These are phyloP conservation scores for Euphorbia pulcherrima DNA, from an alignment of 345 rosid species.

Conservation along the genomic window DNA sequence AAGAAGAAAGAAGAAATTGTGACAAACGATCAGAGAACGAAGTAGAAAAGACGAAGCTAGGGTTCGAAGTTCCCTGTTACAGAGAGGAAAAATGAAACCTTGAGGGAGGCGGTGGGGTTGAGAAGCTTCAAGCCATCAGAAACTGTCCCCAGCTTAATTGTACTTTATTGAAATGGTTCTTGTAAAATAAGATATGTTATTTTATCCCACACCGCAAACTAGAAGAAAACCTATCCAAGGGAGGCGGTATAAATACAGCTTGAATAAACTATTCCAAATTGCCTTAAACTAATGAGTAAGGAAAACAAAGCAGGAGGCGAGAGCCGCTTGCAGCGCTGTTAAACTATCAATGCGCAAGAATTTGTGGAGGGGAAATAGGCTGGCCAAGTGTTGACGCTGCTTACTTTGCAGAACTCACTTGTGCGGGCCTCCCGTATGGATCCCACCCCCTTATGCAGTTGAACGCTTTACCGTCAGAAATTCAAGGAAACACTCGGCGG, in stretches of 20 bases:
- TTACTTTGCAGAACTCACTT: slow-evolving; percentile 75
- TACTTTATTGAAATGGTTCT: too few relatives aligned
- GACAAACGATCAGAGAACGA: background rate
- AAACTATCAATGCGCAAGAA: slow-evolving; percentile 42
- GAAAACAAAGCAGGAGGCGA: slow-evolving; percentile 88
- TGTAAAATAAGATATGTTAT: background rate
- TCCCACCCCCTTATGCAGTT: slow-evolving; percentile 13
- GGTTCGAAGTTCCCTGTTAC: background rate
- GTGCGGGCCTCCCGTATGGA: slow-evolving; percentile 71
- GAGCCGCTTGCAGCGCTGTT: slow-evolving; percentile 60
- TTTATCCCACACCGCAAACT: slow-evolving; percentile 16
- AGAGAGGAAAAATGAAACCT: slow-evolving; percentile 20
- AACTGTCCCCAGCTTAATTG: too few relatives aligned
- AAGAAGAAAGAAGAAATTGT: too few relatives aligned
- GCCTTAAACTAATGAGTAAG: slow-evolving; percentile 99
- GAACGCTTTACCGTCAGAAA: too few relatives aligned
- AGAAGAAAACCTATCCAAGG: too few relatives aligned
- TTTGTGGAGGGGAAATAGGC: slow-evolving; percentile 91
- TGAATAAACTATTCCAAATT: rapidly evolving
- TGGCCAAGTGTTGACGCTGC: slow-evolving; percentile 86
- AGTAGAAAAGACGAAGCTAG: background rate
- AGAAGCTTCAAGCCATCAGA: slow-evolving; percentile 49
- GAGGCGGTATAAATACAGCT: background rate
- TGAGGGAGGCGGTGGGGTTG: slow-evolving; percentile 44
- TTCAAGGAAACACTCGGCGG: too few relatives aligned